These are phyloP conservation scores for Hysterangium stoloniferum DNA, from an alignment of 768 basidiomycete species.

Conservation along the genomic window DNA sequence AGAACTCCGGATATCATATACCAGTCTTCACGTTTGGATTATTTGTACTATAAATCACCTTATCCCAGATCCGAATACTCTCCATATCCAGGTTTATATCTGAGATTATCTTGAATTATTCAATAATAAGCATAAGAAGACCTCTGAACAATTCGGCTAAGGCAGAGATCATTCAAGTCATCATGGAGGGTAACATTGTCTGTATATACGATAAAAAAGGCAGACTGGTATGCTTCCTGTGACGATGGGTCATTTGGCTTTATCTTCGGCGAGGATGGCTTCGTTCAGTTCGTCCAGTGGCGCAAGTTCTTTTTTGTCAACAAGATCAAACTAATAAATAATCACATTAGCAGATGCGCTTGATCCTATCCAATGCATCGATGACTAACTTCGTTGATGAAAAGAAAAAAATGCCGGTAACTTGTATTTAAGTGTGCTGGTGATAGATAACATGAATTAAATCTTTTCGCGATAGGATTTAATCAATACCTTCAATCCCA, in stretches of 20 bases:
- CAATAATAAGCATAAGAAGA: too few relatives aligned
- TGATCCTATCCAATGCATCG: background rate
- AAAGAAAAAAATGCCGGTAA: conserved; percentile 96
- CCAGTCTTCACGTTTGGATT: too few relatives aligned
- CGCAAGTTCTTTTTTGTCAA: conserved; percentile 95
- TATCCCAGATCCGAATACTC: too few relatives aligned
- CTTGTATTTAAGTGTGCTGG: conserved; percentile 96
- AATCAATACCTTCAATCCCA: conserved; percentile 85
- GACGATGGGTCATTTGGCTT: conserved; percentile 20
- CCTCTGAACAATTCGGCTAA: too few relatives aligned
- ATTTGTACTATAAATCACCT: too few relatives aligned
- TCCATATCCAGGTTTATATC: too few relatives aligned
- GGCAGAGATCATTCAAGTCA: too few relatives aligned
- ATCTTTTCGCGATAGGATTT: background rate
- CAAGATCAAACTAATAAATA: conserved; percentile 65
- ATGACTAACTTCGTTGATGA: conserved; percentile 78
- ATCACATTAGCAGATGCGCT: background rate
- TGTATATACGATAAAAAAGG: too few relatives aligned
- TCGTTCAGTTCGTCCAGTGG: conserved; percentile 94
- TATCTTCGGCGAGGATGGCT: conserved; percentile 65
- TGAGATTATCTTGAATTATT: too few relatives aligned
- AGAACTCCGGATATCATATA: too few relatives aligned
- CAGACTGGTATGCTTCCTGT: background rate
- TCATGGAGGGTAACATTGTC: too few relatives aligned
- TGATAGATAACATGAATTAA: conserved; percentile 3